These are phyloP conservation scores for Psidium friedrichsthalianum DNA, from an alignment of 345 rosid genomes.

Conservation along the genomic window DNA sequence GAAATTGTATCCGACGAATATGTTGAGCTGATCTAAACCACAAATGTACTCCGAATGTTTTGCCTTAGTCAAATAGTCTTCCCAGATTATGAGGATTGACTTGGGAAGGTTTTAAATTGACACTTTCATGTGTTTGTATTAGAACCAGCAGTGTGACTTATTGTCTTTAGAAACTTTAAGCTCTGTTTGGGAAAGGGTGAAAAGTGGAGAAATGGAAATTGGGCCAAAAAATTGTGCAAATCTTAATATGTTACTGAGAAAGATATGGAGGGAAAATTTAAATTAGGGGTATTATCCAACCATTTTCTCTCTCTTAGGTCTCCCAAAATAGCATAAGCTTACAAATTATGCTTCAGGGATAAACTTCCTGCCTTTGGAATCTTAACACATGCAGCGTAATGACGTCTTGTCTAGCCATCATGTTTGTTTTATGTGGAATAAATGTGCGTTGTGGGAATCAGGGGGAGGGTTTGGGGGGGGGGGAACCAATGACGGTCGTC, in stretches of 20 bases:
- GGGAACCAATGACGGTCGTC: no score
- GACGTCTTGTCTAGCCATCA: background rate
- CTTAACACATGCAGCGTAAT: background rate
- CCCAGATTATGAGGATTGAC: background rate
- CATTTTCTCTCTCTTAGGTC: background rate
- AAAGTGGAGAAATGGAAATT: background rate
- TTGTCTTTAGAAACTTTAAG: background rate
- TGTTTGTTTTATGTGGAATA: background rate
- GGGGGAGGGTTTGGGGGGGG: no score
- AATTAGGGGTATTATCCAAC: background rate
- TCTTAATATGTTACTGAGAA: background rate
- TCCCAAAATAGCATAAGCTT: background rate
- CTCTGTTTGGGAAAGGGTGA: background rate
- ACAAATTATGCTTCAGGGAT: background rate
- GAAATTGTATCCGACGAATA: background rate
- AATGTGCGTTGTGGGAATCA: no score
- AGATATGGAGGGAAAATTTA: background rate
- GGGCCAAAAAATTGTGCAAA: background rate
- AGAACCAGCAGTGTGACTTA: background rate
- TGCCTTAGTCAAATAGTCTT: background rate
- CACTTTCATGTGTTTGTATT: background rate
- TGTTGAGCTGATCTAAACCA: background rate
- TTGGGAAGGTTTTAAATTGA: background rate
- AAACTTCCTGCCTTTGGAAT: background rate
- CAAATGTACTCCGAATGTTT: background rate